Percentiles rank a stretch among this genome's conserved stretches.
These are phyloP conservation scores for Hypoxylon rickii DNA, from an alignment of 495 filamentous ascomycete species.

Conservation along the genomic window DNA sequence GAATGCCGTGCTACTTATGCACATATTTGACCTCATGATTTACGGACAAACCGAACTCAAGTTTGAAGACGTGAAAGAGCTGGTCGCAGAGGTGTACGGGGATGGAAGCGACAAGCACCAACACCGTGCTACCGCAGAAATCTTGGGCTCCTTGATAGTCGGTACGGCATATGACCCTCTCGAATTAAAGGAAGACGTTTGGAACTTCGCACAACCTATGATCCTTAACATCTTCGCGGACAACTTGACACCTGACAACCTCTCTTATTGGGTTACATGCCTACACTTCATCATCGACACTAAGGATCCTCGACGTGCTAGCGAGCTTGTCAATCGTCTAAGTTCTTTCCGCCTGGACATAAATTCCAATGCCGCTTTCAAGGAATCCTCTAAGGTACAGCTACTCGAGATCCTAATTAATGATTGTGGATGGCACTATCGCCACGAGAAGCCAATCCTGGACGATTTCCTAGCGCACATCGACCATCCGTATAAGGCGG, in stretches of 20 bases:
- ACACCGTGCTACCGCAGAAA: constrained; percentile 93
- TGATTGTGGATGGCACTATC: constrained; percentile 96
- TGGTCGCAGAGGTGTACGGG: constrained; percentile 73
- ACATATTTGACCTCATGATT: constrained; percentile 85
- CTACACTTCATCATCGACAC: constrained; percentile 78
- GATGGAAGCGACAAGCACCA: constrained; percentile 98
- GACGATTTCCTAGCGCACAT: constrained; percentile 88
- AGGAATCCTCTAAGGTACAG: constrained; percentile 96
- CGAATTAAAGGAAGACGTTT: constrained; percentile 72
- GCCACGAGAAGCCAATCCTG: constrained; percentile 83
- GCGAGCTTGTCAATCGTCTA: constrained; percentile 85
- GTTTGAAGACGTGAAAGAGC: constrained; percentile 85
- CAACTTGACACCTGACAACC: constrained; percentile 91
- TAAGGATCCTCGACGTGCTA: constrained; percentile 84
- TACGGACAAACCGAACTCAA: constrained; percentile 72
- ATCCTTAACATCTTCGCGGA: constrained; percentile 83
- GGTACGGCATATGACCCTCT: constrained; percentile 72
- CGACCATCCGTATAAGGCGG: constrained; percentile 96
- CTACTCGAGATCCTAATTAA: constrained; percentile 85
- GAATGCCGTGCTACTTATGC: constrained; percentile 80
- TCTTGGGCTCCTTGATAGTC: constrained; percentile 80
- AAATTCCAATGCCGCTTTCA: constrained; percentile 96
- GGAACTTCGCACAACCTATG: constrained; percentile 89
- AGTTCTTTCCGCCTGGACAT: constrained; percentile 88
- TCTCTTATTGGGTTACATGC: constrained; percentile 90